Evolutionary conservation across 768 basidiomycete species (phyloP).

Genomic region (Podaxis sp.): DNA sequence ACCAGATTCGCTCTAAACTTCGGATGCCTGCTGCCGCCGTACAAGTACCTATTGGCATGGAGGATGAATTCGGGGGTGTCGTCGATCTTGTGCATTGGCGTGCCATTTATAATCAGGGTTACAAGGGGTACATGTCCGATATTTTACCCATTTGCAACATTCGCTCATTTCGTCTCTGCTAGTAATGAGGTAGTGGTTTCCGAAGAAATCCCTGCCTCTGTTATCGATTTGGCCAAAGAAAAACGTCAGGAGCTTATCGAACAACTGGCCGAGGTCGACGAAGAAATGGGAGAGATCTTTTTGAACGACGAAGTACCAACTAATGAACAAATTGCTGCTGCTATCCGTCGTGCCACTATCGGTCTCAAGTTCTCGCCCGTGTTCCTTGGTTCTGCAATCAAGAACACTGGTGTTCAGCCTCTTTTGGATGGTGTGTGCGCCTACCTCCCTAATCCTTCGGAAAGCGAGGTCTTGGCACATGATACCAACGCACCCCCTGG

Average conservation of each 20-base stretch:
- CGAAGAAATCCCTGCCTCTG: conserved; percentile 82
- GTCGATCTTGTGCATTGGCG: conserved; percentile 96
- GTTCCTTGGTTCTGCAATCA: conserved; percentile 95
- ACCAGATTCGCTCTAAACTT: conserved; percentile 89
- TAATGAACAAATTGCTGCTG: conserved; percentile 70
- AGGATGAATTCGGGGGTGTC: conserved; percentile 85
- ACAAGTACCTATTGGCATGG: conserved; percentile 91
- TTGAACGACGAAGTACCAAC: conserved; percentile 80
- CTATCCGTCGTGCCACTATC: conserved; percentile 88
- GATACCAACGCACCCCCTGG: conserved; percentile 68
- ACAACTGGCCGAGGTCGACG: conserved; percentile 94
- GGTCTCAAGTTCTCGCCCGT: conserved; percentile 92
- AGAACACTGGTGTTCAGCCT: conserved; percentile 94
- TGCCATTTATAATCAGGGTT: conserved; percentile 90
- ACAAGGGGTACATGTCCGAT: conserved; percentile 73
- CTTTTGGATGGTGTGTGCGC: conserved; percentile 92
- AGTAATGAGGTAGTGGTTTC: conserved; percentile 79
- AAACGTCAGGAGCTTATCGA: conserved; percentile 94
- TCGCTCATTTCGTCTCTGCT: conserved; percentile 22
- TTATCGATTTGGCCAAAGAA: conserved; percentile 69
- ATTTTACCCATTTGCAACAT: conserved; percentile 1
- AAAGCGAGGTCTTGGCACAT: conserved; percentile 76
- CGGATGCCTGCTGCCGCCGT: conserved; percentile 92
- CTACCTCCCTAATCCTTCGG: conserved; percentile 90
- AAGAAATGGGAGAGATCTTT: conserved; percentile 89